Evolutionary conservation across 257 asterid genomes (phyloP), one percentile per base, ranked within the genome.

Genomic region (Knoxia roxburghii): DNA sequence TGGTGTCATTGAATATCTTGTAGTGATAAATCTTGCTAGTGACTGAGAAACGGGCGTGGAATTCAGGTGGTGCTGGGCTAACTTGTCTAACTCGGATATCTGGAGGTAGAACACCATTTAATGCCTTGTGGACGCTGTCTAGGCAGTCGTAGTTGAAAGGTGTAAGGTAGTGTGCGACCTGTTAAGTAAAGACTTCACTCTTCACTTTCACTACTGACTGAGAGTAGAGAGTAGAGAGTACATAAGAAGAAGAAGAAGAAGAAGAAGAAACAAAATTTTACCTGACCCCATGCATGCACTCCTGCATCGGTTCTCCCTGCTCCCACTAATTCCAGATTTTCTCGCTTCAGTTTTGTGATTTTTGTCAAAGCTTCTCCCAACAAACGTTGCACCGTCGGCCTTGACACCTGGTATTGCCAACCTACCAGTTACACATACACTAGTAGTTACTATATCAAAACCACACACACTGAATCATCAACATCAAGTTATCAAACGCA

Each of bases 281-380:
- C 97, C 97, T 89, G 98, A 65, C 97, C 93, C 88, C 82, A 83
- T 64, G 97, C 97, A 81, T 89, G 98, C 55, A 89, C 98, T 70
- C 98, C 98, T 20, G 96, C 91, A 85, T 92, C 97, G 17, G 98
- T 92, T 81, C 97, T 83, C 40, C 97, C 80, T 23, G 97, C 93
- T 62, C 96, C 97, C 66, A 86, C 95, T 61, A 87, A 73, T 39
- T 73, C 68, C 41, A 92, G 93, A 56, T 85, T 88, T 50, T 78
- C 70, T n/a, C 95, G 89, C 17, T 82, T 84, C 74, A 87, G 71
- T 81, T 87, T 87, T 9, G 91, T 85, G 57, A 70, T 73, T 40
- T 60, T 73, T 55, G 86, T 77, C 73, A 89, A 80, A 54, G 97
- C 95, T 68, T 84, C 81, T 87, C 85, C 97, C 48, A 89, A 65